A percentile compares a stretch with the other conserved stretches of the same genome.
These are phyloP conservation scores for Pseudoperonospora humuli DNA, from an alignment of 352 stramenopile genomes.

Conservation along the genomic window DNA sequence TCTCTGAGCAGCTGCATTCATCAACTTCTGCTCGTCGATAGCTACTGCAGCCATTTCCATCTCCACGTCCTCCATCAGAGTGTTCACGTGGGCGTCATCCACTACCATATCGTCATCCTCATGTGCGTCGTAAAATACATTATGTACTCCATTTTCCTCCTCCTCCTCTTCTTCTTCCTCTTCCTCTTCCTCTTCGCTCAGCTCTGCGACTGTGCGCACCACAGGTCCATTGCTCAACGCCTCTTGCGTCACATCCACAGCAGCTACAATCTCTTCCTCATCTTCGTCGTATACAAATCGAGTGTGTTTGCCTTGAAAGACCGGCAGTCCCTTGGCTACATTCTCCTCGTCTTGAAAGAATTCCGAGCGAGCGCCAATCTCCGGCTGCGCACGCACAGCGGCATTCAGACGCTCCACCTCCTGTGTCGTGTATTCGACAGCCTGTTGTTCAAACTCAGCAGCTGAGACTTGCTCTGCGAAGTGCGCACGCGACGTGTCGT, in stretches of 20 bases:
- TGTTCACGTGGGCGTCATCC: constrained; percentile 34
- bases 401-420: constrained; percentile 59
- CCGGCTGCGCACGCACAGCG: constrained; percentile 39
- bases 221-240: constrained; percentile 36
- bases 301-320: constrained; percentile 77
- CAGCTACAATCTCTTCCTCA: constrained; percentile 54
- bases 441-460: constrained; percentile 51
- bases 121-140: constrained; percentile 31
- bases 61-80: constrained; percentile 55
- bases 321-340: constrained; percentile 44
- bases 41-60: constrained; percentile 64
- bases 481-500: constrained; percentile 10
- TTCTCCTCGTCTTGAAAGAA: constrained; percentile 65
- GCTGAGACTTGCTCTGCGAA: constrained; percentile 38
- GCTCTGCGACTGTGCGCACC: constrained; percentile 54
- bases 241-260: constrained; percentile 56
- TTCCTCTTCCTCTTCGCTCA: constrained; percentile 35
- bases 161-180: constrained; percentile 32
- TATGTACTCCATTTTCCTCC: constrained; percentile 25
- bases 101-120: constrained; percentile 15
- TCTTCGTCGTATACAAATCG: constrained; percentile 76
- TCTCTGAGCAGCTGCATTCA: constrained; percentile 14
- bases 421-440: constrained; percentile 58
- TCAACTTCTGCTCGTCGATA: constrained; percentile 33
- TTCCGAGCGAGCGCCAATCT: constrained; percentile 39